Conservation (phyloP, 202 grass and related monocot genomes). For the Panicum hallii region DNA sequence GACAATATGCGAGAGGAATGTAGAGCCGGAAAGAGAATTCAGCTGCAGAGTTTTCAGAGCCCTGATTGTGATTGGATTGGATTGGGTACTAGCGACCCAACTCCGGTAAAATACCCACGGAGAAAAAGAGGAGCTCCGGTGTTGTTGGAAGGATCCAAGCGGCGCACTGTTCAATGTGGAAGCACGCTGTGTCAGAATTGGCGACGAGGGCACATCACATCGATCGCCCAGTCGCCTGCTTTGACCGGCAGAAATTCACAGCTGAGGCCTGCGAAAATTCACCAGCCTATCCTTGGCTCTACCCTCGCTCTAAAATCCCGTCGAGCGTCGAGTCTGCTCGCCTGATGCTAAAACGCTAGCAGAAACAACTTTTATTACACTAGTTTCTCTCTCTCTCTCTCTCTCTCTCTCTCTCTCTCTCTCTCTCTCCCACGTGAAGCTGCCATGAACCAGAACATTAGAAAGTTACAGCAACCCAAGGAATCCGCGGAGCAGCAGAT, state of each 20-base stretch:
- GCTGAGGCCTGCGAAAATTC: background rate
- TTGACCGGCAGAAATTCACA: background rate
- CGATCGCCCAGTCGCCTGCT: background rate
- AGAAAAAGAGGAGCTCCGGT: background rate
- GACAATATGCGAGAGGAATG: background rate
- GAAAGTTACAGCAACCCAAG: background rate
- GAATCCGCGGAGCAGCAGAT: background rate
- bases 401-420: too few species aligned
- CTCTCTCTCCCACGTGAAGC: background rate
- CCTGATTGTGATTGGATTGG: too few species aligned
- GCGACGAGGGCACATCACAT: conserved; percentile 5
- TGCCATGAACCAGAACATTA: too few species aligned
- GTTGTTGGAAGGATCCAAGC: background rate
- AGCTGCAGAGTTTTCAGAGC: too few species aligned
- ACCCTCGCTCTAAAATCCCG: background rate
- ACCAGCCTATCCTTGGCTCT: background rate
- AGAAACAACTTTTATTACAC: too few species aligned
- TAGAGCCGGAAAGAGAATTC: too few species aligned
- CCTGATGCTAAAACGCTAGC: too few species aligned
- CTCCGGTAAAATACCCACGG: background rate
- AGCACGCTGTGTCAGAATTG: background rate
- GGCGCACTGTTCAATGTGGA: background rate
- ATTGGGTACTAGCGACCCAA: too few species aligned
- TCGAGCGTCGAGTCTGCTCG: too few species aligned
- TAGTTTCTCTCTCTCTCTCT: too few species aligned